Percentiles rank a stretch among this genome's conserved stretches.
Conservation (phyloP, 768 basidiomycete species). For the Tricholoma sp. region DNA sequence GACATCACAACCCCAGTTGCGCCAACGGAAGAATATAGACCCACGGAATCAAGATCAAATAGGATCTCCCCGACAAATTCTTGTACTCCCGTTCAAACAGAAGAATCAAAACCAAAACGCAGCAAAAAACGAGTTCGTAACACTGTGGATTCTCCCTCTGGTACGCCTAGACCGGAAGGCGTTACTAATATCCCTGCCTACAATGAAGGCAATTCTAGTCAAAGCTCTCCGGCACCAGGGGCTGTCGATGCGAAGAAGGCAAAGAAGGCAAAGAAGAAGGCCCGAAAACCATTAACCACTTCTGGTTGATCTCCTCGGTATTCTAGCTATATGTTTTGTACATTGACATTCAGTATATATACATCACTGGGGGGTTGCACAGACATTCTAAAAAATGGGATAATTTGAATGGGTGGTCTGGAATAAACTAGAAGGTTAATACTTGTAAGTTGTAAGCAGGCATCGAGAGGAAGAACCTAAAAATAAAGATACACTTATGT, state of each 20-base stretch:
- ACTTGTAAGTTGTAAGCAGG: not conserved
- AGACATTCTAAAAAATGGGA: conserved; percentile 2
- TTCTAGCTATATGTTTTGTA: not conserved
- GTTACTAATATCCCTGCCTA: not conserved
- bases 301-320: not conserved
- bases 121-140: conserved; percentile 13
- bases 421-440: not conserved
- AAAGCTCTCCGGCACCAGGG: conserved; percentile 3
- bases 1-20: conserved; percentile 10
- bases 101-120: conserved; percentile 7
- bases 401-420: not conserved
- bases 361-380: conserved; percentile 1
- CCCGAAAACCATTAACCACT: conserved; percentile 18
- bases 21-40: not conserved
- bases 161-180: conserved; percentile 4
- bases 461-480: not conserved
- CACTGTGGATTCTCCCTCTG: conserved; percentile 3
- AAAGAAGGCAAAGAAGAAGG: conserved; percentile 32
- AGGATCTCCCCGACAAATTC: not conserved
- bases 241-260: conserved; percentile 14
- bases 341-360: not conserved
- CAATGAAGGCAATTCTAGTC: not conserved
- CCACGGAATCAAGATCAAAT: not conserved
- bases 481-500: not conserved
- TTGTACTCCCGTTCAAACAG: not conserved